Evolutionary conservation across 2,329 filamentous ascomycete genomes (phyloP).

Genomic region (Scedosporium aurantiacum): DNA sequence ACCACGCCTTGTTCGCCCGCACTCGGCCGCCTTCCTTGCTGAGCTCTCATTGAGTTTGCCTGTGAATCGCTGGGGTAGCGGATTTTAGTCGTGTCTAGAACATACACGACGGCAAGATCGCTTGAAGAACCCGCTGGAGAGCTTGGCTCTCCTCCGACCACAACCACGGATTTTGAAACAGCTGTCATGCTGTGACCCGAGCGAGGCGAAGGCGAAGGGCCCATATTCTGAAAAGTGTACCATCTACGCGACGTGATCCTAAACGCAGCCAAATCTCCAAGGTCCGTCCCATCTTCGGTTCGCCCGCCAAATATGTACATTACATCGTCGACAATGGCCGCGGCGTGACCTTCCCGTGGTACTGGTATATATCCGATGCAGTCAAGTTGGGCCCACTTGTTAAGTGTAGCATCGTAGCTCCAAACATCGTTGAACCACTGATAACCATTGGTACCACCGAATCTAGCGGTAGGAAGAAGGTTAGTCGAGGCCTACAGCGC

Average conservation of each 20-base stretch:
- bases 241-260: constrained; percentile 69
- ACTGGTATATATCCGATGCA: constrained; percentile 97
- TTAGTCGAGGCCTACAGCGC: not conserved
- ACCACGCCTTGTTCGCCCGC: constrained; percentile 21
- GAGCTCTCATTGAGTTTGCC: constrained; percentile 25
- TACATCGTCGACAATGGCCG: constrained; percentile 86
- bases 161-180: constrained; percentile 82
- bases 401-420: constrained; percentile 78
- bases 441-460: constrained; percentile 90
- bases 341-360: constrained; percentile 86
- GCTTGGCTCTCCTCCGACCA: constrained; percentile 89
- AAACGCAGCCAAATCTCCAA: constrained; percentile 83
- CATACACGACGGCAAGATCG: constrained; percentile 80
- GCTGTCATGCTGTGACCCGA: constrained; percentile 98
- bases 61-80: constrained; percentile 77
- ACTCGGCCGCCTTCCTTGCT: constrained; percentile 32
- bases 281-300: constrained; percentile 82
- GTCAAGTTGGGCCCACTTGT: constrained; percentile 79
- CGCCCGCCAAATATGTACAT: constrained; percentile 99
- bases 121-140: constrained; percentile 69
- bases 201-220: constrained; percentile 80
- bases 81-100: constrained; percentile 92
- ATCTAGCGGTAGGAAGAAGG: constrained; percentile 38
- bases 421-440: constrained; percentile 99
- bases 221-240: constrained; percentile 99